A percentile compares a stretch with the other conserved stretches of the same genome.
phyloP scores from a whole-genome alignment of 768 basidiomycete genomes.

The Boletus rubescentipes region DNA sequence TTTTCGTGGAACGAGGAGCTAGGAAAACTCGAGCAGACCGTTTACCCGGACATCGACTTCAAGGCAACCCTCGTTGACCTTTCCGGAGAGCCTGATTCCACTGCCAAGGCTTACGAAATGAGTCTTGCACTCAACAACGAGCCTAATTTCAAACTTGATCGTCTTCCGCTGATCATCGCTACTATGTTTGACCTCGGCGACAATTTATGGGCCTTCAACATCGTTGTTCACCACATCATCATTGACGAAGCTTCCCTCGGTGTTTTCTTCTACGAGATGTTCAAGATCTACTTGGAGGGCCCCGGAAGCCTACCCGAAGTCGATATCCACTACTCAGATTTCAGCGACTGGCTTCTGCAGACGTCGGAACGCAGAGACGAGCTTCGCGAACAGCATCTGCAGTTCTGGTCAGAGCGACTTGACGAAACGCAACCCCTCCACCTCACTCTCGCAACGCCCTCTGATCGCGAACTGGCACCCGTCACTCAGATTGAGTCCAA shows the following conservation, averaged over 20 bases:
- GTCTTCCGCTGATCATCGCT: conserved; percentile 22
- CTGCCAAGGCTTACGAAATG: conserved; percentile 31
- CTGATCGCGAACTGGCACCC: conserved; percentile 27
- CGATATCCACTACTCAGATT: conserved; percentile 20
- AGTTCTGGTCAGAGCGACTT: conserved; percentile 25
- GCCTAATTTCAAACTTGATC: conserved; percentile 28
- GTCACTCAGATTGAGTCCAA: conserved; percentile 29
- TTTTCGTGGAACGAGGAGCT: conserved; percentile 32
- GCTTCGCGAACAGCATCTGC: conserved; percentile 24
- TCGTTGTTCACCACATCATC: conserved; percentile 33
- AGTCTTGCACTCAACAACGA: conserved; percentile 23
- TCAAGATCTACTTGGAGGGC: conserved; percentile 28
- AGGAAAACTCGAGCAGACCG: conserved; percentile 30
- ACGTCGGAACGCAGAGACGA: conserved; percentile 29
- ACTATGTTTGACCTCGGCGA: conserved; percentile 27
- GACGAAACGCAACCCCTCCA: conserved; percentile 17
- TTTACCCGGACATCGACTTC: conserved; percentile 30
- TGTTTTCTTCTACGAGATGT: conserved; percentile 32
- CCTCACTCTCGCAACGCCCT: conserved; percentile 27
- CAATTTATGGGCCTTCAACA: conserved; percentile 27
- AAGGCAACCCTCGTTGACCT: conserved; percentile 26
- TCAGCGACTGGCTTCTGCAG: conserved; percentile 26
- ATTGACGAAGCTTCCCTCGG: conserved; percentile 31
- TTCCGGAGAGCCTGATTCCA: conserved; percentile 24
- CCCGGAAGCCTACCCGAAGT: conserved; percentile 26